Conservation (phyloP, 495 filamentous ascomycete genomes). For the Podospora sp. region DNA sequence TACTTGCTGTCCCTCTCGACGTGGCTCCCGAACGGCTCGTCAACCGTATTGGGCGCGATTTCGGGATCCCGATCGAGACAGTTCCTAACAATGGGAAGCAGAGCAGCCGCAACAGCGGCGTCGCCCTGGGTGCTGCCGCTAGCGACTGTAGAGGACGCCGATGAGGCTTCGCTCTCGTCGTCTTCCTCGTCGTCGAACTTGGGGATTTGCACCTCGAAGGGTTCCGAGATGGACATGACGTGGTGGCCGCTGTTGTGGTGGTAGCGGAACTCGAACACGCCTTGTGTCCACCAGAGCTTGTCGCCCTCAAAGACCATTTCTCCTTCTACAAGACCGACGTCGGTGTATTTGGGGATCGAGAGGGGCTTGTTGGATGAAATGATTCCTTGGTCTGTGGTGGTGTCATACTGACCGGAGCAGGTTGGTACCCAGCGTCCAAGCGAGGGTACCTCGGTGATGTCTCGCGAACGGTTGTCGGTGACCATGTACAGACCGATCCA, state of each 20-base stretch:
- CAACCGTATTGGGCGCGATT: slow-evolving; percentile 77
- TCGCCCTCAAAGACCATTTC: slow-evolving; percentile 89
- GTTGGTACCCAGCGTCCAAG: slow-evolving; percentile 90
- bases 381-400: slow-evolving; percentile 76
- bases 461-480: slow-evolving; percentile 84
- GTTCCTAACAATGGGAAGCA: slow-evolving; percentile 82
- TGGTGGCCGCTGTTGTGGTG: slow-evolving; percentile 93
- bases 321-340: slow-evolving; percentile 60
- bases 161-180: slow-evolving; percentile 45
- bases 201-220: slow-evolving; percentile 84
- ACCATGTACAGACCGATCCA: slow-evolving; percentile 97
- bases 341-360: slow-evolving; percentile 51
- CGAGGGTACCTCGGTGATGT: slow-evolving; percentile 78
- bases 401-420: slow-evolving; percentile 75
- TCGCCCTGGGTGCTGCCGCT: slow-evolving; percentile 25
- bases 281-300: slow-evolving; percentile 96
- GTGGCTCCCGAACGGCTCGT: slow-evolving; percentile 79
- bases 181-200: slow-evolving; percentile 73
- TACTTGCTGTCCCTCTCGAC: slow-evolving; percentile 88
- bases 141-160: background rate
- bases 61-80: slow-evolving; percentile 93
- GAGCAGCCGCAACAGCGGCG: slow-evolving; percentile 67
- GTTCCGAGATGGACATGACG: slow-evolving; percentile 93
- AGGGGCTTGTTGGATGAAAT: slow-evolving; percentile 64
- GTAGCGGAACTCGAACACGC: slow-evolving; percentile 94